A percentile compares a stretch with the other conserved stretches of the same genome.
phyloP scores from a whole-genome alignment of 805 yeast genomes.

The Schwanniomyces polymorphus region DNA sequence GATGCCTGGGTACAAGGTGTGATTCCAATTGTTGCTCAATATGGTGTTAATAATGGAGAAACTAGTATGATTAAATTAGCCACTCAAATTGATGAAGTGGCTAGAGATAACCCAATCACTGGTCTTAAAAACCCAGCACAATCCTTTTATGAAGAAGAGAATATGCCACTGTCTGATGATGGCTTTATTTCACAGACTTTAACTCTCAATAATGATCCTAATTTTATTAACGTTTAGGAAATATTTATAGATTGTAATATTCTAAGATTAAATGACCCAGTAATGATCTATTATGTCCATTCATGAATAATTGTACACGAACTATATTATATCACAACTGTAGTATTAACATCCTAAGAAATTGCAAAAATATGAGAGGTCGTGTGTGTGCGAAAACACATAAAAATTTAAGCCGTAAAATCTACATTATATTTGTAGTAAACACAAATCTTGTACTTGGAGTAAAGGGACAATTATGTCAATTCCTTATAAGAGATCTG shows the following conservation, averaged over 20 bases:
- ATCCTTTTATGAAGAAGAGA: slow-evolving; percentile 34
- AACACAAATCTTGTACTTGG: not conserved
- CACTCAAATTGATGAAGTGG: slow-evolving; percentile 50
- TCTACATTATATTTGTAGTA: not conserved
- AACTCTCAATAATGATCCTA: slow-evolving; percentile 21
- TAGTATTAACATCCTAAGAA: not conserved
- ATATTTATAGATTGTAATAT: too few relatives aligned
- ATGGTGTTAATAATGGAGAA: slow-evolving; percentile 67
- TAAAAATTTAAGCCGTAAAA: not conserved
- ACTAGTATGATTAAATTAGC: slow-evolving; percentile 56
- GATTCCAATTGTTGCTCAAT: slow-evolving; percentile 40
- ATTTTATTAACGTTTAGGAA: not conserved
- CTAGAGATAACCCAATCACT: slow-evolving; percentile 37
- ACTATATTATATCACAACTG: not conserved
- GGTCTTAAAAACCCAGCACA: slow-evolving; percentile 44
- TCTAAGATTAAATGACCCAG: too few relatives aligned
- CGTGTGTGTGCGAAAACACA: not conserved
- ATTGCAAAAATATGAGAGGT: not conserved
- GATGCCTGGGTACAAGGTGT: slow-evolving; percentile 51
- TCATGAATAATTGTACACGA: not conserved
- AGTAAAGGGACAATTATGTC: slow-evolving; percentile 2
- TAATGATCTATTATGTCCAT: too few relatives aligned
- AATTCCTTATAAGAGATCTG: slow-evolving; percentile 11
- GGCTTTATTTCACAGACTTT: slow-evolving; percentile 33
- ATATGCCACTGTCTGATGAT: slow-evolving; percentile 19